A percentile compares a stretch with the other conserved stretches of the same genome.
Conservation (phyloP, 2,329 filamentous ascomycete species). For the Albifimbria verrucaria region DNA sequence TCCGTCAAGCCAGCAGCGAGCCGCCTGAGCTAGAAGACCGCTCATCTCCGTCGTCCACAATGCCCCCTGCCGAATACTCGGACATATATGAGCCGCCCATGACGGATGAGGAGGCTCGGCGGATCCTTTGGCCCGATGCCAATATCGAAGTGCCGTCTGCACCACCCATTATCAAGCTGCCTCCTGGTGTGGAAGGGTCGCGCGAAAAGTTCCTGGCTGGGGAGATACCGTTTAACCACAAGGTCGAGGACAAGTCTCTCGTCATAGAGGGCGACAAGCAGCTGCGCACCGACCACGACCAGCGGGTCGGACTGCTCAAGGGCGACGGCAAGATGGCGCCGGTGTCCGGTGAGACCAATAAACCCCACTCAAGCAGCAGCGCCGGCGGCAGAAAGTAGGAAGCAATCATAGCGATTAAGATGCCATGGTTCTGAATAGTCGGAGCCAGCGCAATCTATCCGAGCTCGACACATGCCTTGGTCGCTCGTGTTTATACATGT, state of each 20-base stretch:
- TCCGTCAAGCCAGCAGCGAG: no score
- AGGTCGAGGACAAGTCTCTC: conserved; percentile 37
- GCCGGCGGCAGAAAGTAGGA: background rate
- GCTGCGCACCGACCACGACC: conserved; percentile 28
- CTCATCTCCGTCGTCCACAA: no score
- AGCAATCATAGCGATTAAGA: no score
- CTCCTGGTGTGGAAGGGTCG: conserved; percentile 18
- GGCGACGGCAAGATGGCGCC: conserved; percentile 9
- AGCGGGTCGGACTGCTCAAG: conserved; percentile 20
- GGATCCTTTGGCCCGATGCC: conserved; percentile 36
- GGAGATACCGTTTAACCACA: conserved; percentile 27
- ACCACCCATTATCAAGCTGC: conserved; percentile 1
- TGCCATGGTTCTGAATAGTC: no score
- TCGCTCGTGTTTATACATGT: no score
- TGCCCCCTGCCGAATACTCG: background rate
- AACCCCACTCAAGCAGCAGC: background rate
- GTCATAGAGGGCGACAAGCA: conserved; percentile 30
- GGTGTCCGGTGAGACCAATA: background rate
- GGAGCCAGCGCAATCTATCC: no score
- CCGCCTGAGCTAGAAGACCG: no score
- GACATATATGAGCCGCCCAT: conserved; percentile 22
- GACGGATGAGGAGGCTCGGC: conserved; percentile 36
- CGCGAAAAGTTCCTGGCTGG: conserved; percentile 38
- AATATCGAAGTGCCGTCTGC: conserved; percentile 13
- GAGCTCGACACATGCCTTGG: no score